Evolutionary conservation across 2,329 filamentous ascomycete species (phyloP).

Genomic region (Fusarium phyllophilum): DNA sequence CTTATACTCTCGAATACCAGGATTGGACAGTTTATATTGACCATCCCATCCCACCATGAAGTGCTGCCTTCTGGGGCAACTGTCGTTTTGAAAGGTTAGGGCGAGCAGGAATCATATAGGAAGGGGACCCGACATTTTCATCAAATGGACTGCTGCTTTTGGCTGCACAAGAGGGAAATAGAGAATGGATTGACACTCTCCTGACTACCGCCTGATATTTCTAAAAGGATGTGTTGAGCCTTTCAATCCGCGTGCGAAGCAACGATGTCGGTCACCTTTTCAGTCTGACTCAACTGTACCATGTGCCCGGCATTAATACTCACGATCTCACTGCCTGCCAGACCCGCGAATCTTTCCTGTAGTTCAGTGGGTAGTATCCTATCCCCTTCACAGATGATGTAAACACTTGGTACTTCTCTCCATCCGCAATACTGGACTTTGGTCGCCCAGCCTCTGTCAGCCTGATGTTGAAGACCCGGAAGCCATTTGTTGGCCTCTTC

Average conservation of each 20-base stretch:
- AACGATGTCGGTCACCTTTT: background rate
- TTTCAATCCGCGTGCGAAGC: background rate
- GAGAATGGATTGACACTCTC: rapidly evolving
- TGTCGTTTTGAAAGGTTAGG: too few species aligned
- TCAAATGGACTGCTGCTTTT: too few species aligned
- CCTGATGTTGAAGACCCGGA: background rate
- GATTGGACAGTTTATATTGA: rapidly evolving
- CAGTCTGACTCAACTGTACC: background rate
- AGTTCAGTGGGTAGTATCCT: background rate
- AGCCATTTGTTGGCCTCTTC: background rate
- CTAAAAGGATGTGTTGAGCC: rapidly evolving
- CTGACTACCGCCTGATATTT: rapidly evolving
- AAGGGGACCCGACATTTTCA: background rate
- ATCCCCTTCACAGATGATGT: background rate
- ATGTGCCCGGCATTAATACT: background rate
- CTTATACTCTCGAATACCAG: rapidly evolving
- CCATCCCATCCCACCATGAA: background rate
- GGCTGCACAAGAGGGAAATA: rapidly evolving
- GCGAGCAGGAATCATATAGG: background rate
- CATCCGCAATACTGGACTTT: background rate
- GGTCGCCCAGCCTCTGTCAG: background rate
- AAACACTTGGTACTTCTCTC: background rate
- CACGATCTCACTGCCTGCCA: background rate
- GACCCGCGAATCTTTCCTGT: background rate
- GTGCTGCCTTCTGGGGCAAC: too few species aligned